Base-by-base conservation (phyloP, 208 protist species). In the Endotrypanum monterogeii region DNA sequence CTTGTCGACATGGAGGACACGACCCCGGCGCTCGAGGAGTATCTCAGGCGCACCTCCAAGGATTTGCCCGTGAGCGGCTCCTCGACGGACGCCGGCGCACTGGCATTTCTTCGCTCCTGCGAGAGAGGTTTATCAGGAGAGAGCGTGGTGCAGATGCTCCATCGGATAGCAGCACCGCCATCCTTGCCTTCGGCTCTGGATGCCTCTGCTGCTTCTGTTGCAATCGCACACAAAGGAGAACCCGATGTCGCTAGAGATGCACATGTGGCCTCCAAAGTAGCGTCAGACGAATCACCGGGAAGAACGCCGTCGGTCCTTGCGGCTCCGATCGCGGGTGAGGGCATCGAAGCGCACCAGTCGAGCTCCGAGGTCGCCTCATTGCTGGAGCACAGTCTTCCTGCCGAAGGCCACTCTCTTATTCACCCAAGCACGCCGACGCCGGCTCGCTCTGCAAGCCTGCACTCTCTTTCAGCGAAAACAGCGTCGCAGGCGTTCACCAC, bases 11-110 rank as follows among this genome's bases (percentile, higher is more conserved):
- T 84, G 0, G 72, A 85, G 46, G 73, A 77, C 56, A 63, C 71
- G 39, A 69, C 48, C 4, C 61, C 82, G 23, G 76, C 74, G 2
- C 46, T 88, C 54, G 70, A 89, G 28, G 80, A 87, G 18, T 88
- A 80, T 69, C 62, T 91, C 20, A 60, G 48, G 25, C 71, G 73
- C 50, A 77, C 81, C 9, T 67, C 63, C 23, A 67, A 46, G 11
- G 28, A 62, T 12, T 39, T 25, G 39, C 41, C 58, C 16, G 54
- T 18, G 39, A 65, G 44, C 35, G 63, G 69, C 30, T 28, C 56
- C n/a, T 3, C 37, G 23, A 74, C 70, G 16, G 76, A 80, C 54
- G 76, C 77, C 0, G 66, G 51, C 2, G 76, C 76, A 12, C 57
- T 76, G 46, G 58, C 62, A 50, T 81, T 71, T 35, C 57, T 76